These are phyloP conservation scores for Amauroascus verrucosus DNA, from an alignment of 2,329 filamentous ascomycete genomes.

Conservation along the genomic window DNA sequence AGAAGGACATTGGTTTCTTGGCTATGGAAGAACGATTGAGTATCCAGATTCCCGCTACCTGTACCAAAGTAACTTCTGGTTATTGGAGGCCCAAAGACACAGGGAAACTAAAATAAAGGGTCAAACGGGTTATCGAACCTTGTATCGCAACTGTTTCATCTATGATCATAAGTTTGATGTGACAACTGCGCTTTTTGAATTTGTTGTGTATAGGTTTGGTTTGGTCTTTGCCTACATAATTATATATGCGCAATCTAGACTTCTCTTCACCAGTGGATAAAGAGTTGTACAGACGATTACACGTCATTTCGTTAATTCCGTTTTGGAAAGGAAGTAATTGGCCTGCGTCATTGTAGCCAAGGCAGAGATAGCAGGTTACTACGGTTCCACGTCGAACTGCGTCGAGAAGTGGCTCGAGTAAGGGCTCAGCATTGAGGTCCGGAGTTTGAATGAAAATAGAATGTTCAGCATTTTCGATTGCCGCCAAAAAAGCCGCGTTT, in stretches of 20 bases:
- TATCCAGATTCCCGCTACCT: constrained; percentile 68
- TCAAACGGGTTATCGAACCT: constrained; percentile 27
- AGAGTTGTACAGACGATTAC: constrained; percentile 47
- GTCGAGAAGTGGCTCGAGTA: constrained; percentile 52
- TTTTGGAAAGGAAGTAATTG: constrained; percentile 67
- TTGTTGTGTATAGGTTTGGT: constrained; percentile 54
- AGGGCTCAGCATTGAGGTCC: constrained; percentile 60
- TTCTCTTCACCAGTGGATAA: constrained; percentile 45
- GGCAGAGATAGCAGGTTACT: constrained; percentile 60
- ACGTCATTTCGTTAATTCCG: constrained; percentile 63
- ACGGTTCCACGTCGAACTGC: constrained; percentile 58
- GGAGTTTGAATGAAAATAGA: constrained; percentile 70
- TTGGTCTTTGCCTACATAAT: constrained; percentile 67
- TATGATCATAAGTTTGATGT: constrained; percentile 67
- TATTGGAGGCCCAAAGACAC: background rate
- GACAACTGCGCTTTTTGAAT: constrained; percentile 57
- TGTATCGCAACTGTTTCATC: constrained; percentile 60
- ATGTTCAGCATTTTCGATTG: constrained; percentile 52
- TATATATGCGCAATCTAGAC: constrained; percentile 50
- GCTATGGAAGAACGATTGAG: constrained; percentile 67
- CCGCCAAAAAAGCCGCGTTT: constrained; percentile 63
- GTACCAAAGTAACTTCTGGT: background rate
- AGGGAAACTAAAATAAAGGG: background rate
- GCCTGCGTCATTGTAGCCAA: constrained; percentile 70
- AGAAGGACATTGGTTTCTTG: constrained; percentile 71